Conservation (phyloP, 345 rosid species). For the Salix brachista region DNA sequence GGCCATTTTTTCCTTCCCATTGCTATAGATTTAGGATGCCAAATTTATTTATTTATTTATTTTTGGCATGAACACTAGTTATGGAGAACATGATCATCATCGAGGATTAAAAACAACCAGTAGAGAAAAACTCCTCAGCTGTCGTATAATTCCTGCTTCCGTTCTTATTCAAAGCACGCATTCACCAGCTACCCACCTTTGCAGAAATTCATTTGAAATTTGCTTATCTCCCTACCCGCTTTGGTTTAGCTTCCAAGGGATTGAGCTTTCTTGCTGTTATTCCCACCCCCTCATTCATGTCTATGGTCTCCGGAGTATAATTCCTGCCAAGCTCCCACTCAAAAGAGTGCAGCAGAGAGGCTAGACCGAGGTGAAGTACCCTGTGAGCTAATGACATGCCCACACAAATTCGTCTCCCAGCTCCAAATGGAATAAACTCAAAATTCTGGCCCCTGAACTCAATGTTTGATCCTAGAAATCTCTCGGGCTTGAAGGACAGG, state of each 20-base stretch:
- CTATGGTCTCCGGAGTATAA: background rate
- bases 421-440: slow-evolving; percentile 17
- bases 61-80: background rate
- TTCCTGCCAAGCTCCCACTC: slow-evolving; percentile 7
- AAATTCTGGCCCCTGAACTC: slow-evolving; percentile 15
- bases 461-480: slow-evolving; percentile 13
- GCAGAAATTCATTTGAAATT: background rate
- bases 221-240: background rate
- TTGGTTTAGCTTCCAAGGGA: slow-evolving; percentile 10
- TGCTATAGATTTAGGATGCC: too few species aligned
- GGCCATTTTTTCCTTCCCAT: too few species aligned
- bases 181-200: background rate
- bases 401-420: slow-evolving; percentile 16
- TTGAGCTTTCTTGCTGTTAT: slow-evolving; percentile 3
- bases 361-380: slow-evolving; percentile 8
- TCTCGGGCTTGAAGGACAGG: slow-evolving; percentile 14
- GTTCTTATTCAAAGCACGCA: background rate
- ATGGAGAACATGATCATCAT: background rate
- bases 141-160: background rate
- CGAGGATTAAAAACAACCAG: background rate
- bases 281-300: slow-evolving; percentile 9
- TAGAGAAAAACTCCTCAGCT: background rate
- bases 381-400: slow-evolving; percentile 13
- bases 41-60: too few species aligned
- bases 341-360: slow-evolving; percentile 17